Evolutionary conservation across 805 yeast genomes (phyloP).

Genomic region (Candida hispaniensis): DNA sequence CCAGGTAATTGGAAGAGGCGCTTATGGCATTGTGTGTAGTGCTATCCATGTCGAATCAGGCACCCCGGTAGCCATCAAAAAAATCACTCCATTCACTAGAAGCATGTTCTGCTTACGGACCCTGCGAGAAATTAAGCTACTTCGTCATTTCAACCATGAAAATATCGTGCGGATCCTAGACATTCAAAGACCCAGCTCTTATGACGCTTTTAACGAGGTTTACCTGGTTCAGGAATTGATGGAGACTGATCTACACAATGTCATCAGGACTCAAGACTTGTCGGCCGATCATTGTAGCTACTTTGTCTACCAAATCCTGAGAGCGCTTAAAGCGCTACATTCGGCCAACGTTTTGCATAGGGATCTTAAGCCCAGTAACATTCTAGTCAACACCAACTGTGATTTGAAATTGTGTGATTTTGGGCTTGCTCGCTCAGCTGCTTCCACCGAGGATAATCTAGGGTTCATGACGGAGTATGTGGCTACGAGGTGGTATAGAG

Average conservation of each 20-base stretch:
- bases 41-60: slow-evolving; percentile 80
- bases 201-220: slow-evolving; percentile 72
- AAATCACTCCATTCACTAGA: slow-evolving; percentile 84
- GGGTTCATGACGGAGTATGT: slow-evolving; percentile 94
- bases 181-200: slow-evolving; percentile 71
- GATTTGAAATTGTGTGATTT: slow-evolving; percentile 91
- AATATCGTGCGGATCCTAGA: slow-evolving; percentile 85
- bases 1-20: slow-evolving; percentile 89
- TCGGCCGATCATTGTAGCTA: slow-evolving; percentile 92
- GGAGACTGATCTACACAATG: slow-evolving; percentile 98
- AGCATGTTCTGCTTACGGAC: slow-evolving; percentile 84
- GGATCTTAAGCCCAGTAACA: slow-evolving; percentile 82
- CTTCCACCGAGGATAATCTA: slow-evolving; percentile 46
- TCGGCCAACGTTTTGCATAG: slow-evolving; percentile 91
- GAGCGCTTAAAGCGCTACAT: slow-evolving; percentile 85
- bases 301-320: slow-evolving; percentile 78
- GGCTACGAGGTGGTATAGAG: slow-evolving; percentile 96
- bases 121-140: slow-evolving; percentile 73
- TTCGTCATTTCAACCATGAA: slow-evolving; percentile 87
- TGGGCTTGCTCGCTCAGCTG: slow-evolving; percentile 70
- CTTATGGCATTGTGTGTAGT: slow-evolving; percentile 86
- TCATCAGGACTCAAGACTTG: slow-evolving; percentile 77
- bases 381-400: slow-evolving; percentile 81
- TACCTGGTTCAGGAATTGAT: slow-evolving; percentile 74
- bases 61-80: slow-evolving; percentile 89